Base-by-base conservation (phyloP, 768 basidiomycete genomes). In the Boletus rex-veris region DNA sequence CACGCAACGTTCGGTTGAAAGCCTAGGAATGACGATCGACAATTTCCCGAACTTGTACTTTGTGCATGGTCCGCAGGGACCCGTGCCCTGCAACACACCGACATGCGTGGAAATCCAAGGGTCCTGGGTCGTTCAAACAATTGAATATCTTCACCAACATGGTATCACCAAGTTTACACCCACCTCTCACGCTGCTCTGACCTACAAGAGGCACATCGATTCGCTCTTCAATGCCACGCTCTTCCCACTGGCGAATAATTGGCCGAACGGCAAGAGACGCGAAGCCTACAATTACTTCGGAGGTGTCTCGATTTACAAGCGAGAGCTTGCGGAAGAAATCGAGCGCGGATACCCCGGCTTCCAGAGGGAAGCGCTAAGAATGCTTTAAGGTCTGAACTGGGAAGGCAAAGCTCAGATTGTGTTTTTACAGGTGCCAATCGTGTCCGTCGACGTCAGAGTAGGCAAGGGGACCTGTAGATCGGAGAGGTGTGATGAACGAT, bases 11-110 rank as follows among this genome's bases (percentile, higher is more conserved):
- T 5, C 12, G 7, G 9, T 16, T 3, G 19, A 45, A 39, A 57
- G 58, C 18, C 39, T 58, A 3, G 52, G 58, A 9, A 37, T 58
- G 58, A 31, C 58, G 18, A 55, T 60, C 11, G 52, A 59, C 9
- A 59, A 59, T 9, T 54, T 64, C 48, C 28, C 58, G 45, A 24
- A 60, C 57, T 37, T 28, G 1, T 63, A 26, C 43, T 55, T 60
- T 18, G 51, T 50, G 31, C 42, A 63, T 6, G 58, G 58, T 19
- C 54, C 61, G 2, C 61, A 59, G 4, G 58, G 52, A 21, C 61
- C 62, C 1, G 48, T 41, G 3, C 38, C 48, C 18, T 57, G 48
- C 31, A 58, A 53, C 6, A 55, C 43, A 3, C 55, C 59, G 4
- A 52, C 57, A 16, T 58, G 53, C 37, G 7, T 45, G n/a, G 41